These are phyloP conservation scores for Fusarium pseudocircinatum DNA, from an alignment of 2,329 filamentous ascomycete species.

Conservation along the genomic window DNA sequence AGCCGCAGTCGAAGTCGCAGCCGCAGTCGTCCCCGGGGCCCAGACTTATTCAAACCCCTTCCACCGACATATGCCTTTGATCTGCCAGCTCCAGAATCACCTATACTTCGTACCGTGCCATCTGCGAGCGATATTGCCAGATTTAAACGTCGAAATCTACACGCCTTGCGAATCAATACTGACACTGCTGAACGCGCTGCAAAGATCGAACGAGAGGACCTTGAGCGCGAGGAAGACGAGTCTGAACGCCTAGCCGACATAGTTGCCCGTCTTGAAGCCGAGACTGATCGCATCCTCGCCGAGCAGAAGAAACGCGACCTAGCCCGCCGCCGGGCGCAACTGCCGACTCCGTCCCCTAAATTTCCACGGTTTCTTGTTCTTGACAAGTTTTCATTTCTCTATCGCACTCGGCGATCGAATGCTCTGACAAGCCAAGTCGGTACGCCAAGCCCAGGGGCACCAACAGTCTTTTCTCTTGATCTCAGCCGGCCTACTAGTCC, in stretches of 20 bases:
- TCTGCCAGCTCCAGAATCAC: constrained; percentile 22
- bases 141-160: constrained; percentile 37
- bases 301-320: constrained; percentile 62
- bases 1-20: constrained; percentile 29
- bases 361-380: constrained; percentile 53
- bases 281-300: constrained; percentile 59
- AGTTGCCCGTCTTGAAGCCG: constrained; percentile 56
- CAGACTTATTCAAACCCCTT: constrained; percentile 1
- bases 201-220: constrained; percentile 33
- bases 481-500: constrained; percentile 48
- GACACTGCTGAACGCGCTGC: constrained; percentile 29
- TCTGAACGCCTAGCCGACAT: constrained; percentile 50
- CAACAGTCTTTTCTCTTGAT: constrained; percentile 50
- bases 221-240: constrained; percentile 25
- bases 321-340: constrained; percentile 55
- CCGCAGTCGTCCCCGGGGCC: constrained; percentile 24
- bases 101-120: constrained; percentile 25
- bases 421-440: constrained; percentile 43
- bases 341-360: constrained; percentile 48
- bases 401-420: constrained; percentile 54
- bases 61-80: constrained; percentile 9
- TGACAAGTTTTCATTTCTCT: constrained; percentile 59
- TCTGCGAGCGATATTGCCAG: constrained; percentile 37
- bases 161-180: constrained; percentile 35
- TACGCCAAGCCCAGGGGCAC: constrained; percentile 48